phyloP scores from a whole-genome alignment of 2,329 filamentous ascomycete genomes.

The Colletotrichum sp. region DNA sequence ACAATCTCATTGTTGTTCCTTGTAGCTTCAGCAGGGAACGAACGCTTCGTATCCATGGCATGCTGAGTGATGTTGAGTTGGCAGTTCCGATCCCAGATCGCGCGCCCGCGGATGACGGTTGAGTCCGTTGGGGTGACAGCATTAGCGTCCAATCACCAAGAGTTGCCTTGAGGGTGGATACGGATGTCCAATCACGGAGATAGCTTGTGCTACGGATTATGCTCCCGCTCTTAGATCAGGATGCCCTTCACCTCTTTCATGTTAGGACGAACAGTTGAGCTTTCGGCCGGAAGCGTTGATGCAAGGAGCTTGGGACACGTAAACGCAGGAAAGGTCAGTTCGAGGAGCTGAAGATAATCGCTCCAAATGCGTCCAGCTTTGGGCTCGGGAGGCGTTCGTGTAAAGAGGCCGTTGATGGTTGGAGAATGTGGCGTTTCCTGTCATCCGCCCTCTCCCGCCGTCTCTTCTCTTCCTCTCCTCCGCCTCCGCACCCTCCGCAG shows the following conservation, averaged over 20 bases:
- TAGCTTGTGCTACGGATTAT: neutral
- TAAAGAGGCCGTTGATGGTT: neutral
- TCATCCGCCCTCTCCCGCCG: neutral
- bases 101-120: neutral
- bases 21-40: neutral
- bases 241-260: neutral
- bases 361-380: neutral
- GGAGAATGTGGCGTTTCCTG: neutral
- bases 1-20: conserved; percentile 12
- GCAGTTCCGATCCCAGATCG: neutral
- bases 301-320: neutral
- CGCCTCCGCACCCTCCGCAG: neutral
- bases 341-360: conserved; percentile 1
- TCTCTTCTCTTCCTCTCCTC: neutral
- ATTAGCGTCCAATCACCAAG: neutral
- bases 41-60: neutral
- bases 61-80: neutral
- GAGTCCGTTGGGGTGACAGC: conserved; percentile 1
- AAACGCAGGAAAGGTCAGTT: neutral
- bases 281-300: conserved; percentile 1
- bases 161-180: neutral
- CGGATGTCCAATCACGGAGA: neutral
- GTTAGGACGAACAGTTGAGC: neutral
- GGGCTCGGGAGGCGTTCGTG: neutral
- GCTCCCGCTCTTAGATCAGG: neutral